phyloP scores from a whole-genome alignment of 139 green algal species.

The Mesotaenium endlicherianum region DNA sequence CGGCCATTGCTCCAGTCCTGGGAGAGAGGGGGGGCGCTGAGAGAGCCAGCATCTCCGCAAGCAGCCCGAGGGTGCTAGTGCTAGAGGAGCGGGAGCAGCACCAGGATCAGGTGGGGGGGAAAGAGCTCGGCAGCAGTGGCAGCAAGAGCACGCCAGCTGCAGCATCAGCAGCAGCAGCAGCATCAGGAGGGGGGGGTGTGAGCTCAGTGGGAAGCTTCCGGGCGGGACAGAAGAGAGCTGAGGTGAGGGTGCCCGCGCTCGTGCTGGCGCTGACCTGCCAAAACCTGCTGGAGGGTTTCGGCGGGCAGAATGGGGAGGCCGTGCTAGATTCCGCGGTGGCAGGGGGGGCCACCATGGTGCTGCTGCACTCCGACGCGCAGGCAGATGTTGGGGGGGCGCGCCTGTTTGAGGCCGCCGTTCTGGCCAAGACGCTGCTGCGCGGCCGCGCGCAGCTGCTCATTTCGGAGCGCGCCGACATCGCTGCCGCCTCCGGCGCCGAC shows the following conservation, averaged over 20 bases:
- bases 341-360: constrained; percentile 67
- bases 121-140: too few relatives aligned
- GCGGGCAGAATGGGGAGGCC: not conserved
- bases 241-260: constrained; percentile 37
- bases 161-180: not conserved
- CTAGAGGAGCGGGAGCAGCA: too few relatives aligned
- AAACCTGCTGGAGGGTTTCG: constrained; percentile 9
- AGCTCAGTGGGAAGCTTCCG: constrained; percentile 18
- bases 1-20: too few relatives aligned
- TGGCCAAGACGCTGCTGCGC: constrained; percentile 69
- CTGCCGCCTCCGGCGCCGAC: constrained; percentile 73
- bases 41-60: too few relatives aligned
- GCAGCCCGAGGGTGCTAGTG: too few relatives aligned
- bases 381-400: constrained; percentile 38
- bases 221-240: constrained; percentile 34
- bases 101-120: too few relatives aligned
- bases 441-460: constrained; percentile 78
- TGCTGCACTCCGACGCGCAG: constrained; percentile 55
- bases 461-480: constrained; percentile 83
- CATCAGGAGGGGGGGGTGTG: not conserved
- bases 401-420: constrained; percentile 79
- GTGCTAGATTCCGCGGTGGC: constrained; percentile 54
- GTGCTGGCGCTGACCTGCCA: constrained; percentile 5
- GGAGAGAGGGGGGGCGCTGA: too few relatives aligned
- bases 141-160: too few relatives aligned